Percentiles rank a stretch among this genome's conserved stretches.
These are phyloP conservation scores for Pichia rugopelliculosa DNA, from an alignment of 805 yeast genomes.

Conservation along the genomic window DNA sequence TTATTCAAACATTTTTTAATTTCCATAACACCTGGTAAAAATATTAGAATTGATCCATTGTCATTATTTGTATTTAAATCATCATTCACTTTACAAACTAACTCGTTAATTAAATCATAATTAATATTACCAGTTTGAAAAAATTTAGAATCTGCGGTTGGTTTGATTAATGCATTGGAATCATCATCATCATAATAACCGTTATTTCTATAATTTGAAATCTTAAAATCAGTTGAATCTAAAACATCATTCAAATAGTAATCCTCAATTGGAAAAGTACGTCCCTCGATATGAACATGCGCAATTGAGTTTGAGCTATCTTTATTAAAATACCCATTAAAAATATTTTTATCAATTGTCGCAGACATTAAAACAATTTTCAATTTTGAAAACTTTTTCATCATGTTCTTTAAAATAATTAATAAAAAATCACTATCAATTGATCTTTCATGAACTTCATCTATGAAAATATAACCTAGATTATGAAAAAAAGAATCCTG, in stretches of 20 bases:
- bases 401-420: slow-evolving; percentile 61
- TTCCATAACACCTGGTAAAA: slow-evolving; percentile 88
- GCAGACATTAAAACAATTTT: slow-evolving; percentile 88
- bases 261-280: slow-evolving; percentile 88
- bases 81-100: slow-evolving; percentile 47
- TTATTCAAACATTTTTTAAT: slow-evolving; percentile 58
- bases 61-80: slow-evolving; percentile 35
- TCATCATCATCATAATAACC: slow-evolving; percentile 7
- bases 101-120: slow-evolving; percentile 57
- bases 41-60: slow-evolving; percentile 72
- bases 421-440: slow-evolving; percentile 82
- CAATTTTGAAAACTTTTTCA: slow-evolving; percentile 43
- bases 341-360: slow-evolving; percentile 68
- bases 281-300: slow-evolving; percentile 80
- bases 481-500: slow-evolving; percentile 38
- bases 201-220: slow-evolving; percentile 21
- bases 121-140: slow-evolving; percentile 65
- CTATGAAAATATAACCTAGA: slow-evolving; percentile 70
- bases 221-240: slow-evolving; percentile 46
- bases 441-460: slow-evolving; percentile 96
- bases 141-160: slow-evolving; percentile 58
- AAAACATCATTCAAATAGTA: slow-evolving; percentile 64
- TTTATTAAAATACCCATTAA: slow-evolving; percentile 55
- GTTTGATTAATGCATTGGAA: slow-evolving; percentile 36
- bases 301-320: slow-evolving; percentile 32